Base-by-base conservation (phyloP, 148 eudicot genomes). In the Camellia granthamiana region DNA sequence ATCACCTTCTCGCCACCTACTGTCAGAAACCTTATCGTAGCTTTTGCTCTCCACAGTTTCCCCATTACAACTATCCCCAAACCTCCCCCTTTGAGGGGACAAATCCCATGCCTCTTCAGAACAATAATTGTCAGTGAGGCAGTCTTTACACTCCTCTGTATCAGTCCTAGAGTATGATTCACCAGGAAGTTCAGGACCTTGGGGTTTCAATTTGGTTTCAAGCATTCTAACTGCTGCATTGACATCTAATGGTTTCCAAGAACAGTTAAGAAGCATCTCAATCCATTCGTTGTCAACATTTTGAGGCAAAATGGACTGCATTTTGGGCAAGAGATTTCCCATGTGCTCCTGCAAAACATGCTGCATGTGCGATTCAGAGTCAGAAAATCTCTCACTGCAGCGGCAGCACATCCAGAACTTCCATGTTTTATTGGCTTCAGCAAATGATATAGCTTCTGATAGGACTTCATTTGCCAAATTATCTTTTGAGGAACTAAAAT, bases 191-290 rank as follows among this genome's bases (percentile, higher is more conserved):
- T 81, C 87, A 70, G 89, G 79, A 69, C 55, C 82, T 38, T 81
- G 88, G 13, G 84, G 64, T 80, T 86, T 91, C 18, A 82, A 86
- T 69, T 82, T 89, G 78, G 88, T 81, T 54, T 89, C 90, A 68
- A 91, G 87, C 93, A 92, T 81, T 79, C 77, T 83, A 56, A 86
- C 83, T 4, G 99, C 89, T 11, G 90, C 92, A 86, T 75, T 75
- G 81, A 91, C 87, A 80, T 96, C 95, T 85, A 96, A 70, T 21
- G 99, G 97, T 86, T 94, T 92, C 99, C 99, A 96, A 69, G 88
- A 80, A 84, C 90, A 92, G 68, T 76, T 89, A 19, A 85, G 72
- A 85, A 96, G 92, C 98, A 93, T 93, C 83, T 96, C 97, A 75
- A 80, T 86, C 99, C 97, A 94, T 80, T 92, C 95, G 69, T 80